Evolutionary conservation across 2,329 filamentous ascomycete species (phyloP).

Genomic region (Aspergillus oerlinghausenensis): DNA sequence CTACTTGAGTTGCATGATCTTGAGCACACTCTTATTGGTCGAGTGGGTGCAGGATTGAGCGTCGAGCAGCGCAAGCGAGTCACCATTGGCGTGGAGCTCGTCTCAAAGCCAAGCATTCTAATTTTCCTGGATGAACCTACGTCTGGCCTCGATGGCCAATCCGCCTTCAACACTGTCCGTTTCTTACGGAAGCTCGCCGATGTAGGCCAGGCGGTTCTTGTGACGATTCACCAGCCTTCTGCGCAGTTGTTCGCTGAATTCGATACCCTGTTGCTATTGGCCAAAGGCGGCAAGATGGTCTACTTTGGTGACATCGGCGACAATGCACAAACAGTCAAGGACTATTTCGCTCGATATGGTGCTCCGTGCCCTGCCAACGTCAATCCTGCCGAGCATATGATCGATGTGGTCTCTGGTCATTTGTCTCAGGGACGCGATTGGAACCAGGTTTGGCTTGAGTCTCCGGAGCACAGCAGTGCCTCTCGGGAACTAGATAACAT

Average conservation of each 20-base stretch:
- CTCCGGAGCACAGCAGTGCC: constrained; percentile 54
- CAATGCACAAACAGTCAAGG: constrained; percentile 57
- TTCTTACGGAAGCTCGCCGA: constrained; percentile 62
- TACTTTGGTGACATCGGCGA: constrained; percentile 67
- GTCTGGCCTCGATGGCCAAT: constrained; percentile 63
- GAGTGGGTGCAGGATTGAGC: constrained; percentile 42
- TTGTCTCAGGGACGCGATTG: constrained; percentile 56
- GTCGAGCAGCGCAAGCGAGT: constrained; percentile 66
- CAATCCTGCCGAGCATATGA: constrained; percentile 59
- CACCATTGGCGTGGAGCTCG: constrained; percentile 68
- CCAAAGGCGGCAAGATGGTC: constrained; percentile 64
- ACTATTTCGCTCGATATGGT: constrained; percentile 63
- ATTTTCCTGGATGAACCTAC: constrained; percentile 70
- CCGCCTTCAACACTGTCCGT: constrained; percentile 61
- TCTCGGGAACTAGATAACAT: constrained; percentile 61
- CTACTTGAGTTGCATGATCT: constrained; percentile 60
- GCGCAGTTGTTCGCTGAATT: constrained; percentile 65
- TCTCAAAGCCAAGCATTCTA: constrained; percentile 61
- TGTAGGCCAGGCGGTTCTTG: constrained; percentile 64
- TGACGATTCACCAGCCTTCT: constrained; percentile 67
- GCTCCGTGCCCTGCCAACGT: constrained; percentile 58
- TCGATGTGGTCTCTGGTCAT: constrained; percentile 46
- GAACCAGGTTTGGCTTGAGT: constrained; percentile 67
- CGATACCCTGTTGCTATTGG: constrained; percentile 63
- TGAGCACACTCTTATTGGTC: constrained; percentile 58